A percentile compares a stretch with the other conserved stretches of the same genome.
phyloP scores from a whole-genome alignment of 169 alveolate species.

The Plasmodium knowlesi region DNA sequence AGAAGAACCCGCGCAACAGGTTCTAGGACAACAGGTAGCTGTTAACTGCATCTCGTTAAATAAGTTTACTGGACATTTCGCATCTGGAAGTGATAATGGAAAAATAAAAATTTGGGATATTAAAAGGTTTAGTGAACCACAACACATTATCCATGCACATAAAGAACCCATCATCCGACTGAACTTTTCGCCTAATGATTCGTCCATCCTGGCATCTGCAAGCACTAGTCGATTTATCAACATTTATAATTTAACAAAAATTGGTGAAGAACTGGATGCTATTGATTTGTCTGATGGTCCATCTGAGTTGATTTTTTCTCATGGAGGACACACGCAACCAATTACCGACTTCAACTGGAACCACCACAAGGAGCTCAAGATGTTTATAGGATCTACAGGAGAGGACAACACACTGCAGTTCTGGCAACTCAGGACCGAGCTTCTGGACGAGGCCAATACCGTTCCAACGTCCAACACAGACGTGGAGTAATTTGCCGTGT shows the following conservation, averaged over 20 bases:
- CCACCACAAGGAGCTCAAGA: slow-evolving; percentile 48
- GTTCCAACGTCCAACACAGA: slow-evolving; percentile 65
- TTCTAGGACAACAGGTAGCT: slow-evolving; percentile 58
- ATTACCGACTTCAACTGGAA: slow-evolving; percentile 66
- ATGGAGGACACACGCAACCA: slow-evolving; percentile 67
- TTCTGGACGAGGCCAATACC: slow-evolving; percentile 42
- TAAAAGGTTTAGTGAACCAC: slow-evolving; percentile 39
- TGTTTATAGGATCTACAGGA: slow-evolving; percentile 56
- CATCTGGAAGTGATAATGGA: slow-evolving; percentile 72
- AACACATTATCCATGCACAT: slow-evolving; percentile 58
- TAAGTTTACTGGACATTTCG: slow-evolving; percentile 45
- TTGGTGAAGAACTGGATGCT: slow-evolving; percentile 69
- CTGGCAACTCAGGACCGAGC: slow-evolving; percentile 53
- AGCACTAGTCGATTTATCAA: slow-evolving; percentile 53
- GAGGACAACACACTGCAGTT: slow-evolving; percentile 60
- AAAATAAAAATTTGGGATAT: slow-evolving; percentile 64
- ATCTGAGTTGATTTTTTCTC: slow-evolving; percentile 52
- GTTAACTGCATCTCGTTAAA: slow-evolving; percentile 29
- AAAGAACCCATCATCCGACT: slow-evolving; percentile 56
- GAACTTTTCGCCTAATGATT: slow-evolving; percentile 49
- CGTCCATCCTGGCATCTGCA: slow-evolving; percentile 54
- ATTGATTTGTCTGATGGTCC: slow-evolving; percentile 61
- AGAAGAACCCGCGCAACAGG: slow-evolving; percentile 48
- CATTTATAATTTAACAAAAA: slow-evolving; percentile 30
- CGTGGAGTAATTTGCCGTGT: slow-evolving; percentile 19